Base-by-base conservation (phyloP, 768 basidiomycete species). In the Pleurotus pulmonarius region DNA sequence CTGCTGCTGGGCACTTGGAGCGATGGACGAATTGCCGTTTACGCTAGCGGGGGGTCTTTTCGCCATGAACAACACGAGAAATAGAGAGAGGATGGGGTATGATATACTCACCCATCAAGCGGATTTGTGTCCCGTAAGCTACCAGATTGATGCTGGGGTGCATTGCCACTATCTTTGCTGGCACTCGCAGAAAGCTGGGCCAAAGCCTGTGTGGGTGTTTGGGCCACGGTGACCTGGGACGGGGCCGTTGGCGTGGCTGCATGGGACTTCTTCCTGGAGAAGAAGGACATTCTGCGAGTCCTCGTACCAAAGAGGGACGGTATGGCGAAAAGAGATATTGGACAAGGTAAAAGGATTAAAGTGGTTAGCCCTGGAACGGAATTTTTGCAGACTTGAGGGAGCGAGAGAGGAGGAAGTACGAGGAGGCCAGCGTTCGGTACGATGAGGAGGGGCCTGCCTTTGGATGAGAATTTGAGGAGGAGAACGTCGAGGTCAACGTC, bases 281-380 rank as follows among this genome's bases (percentile, higher is more conserved):
- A 93, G 89, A 92, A 93, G 81, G 90, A 91, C 91, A 93, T 93
- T 84, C 87, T 87, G 71, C 85, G 75, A 61, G 82, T 66, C 72
- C 82, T 80, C 69, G 69, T 67, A 61, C 77, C 75, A 69, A 86
- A 72, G 71, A 87, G 70, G 68, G 82, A 88, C 83, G 84, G 79
- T 80, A 87, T 87, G 81, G 57, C 62, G 40, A 56, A 46, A 48
- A 61, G 56, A 54, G 58, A 60, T 58, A 56, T 52, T 39, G 39
- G 57, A 46, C 57, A 49, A 38, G 34, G 55, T 58, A 25, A 41
- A 18, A 38, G 24, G 38, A 37, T 51, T 51, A 51, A n/a, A 48
- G 24, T 22, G 12, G 49, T 29, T 20, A 29, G 49, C 22, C 49
- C 22, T 34, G 49, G 16, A 37, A 49, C 37, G 13, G 34, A 15